Percentiles rank a stretch among this genome's conserved stretches.
Conservation (phyloP, 805 yeast species). For the Candida mattraensis region DNA sequence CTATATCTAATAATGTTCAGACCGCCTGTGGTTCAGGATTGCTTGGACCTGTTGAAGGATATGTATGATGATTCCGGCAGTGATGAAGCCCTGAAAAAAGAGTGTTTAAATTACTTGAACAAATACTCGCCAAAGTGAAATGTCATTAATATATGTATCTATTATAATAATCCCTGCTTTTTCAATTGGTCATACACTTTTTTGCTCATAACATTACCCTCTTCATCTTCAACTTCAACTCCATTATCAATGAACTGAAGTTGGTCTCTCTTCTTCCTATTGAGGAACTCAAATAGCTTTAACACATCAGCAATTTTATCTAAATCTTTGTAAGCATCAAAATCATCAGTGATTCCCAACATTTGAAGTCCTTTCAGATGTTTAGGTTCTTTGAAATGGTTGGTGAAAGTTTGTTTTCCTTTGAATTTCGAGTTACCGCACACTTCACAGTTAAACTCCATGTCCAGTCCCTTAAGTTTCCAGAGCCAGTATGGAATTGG, state of each 20-base stretch:
- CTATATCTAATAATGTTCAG: slow-evolving; percentile 85
- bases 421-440: slow-evolving; percentile 74
- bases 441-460: slow-evolving; percentile 74
- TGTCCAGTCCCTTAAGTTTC: slow-evolving; percentile 82
- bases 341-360: slow-evolving; percentile 63
- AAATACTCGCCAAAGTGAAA: slow-evolving; percentile 40
- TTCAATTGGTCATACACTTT: slow-evolving; percentile 81
- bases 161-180: slow-evolving; percentile 76
- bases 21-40: slow-evolving; percentile 71
- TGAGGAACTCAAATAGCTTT: slow-evolving; percentile 51
- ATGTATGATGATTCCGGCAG: slow-evolving; percentile 39
- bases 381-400: slow-evolving; percentile 70
- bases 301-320: slow-evolving; percentile 67
- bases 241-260: slow-evolving; percentile 50
- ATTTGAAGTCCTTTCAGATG: slow-evolving; percentile 75
- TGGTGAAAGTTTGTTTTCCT: slow-evolving; percentile 70
- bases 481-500: slow-evolving; percentile 95
- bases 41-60: slow-evolving; percentile 49
- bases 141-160: slow-evolving; percentile 1
- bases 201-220: slow-evolving; percentile 89
- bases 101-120: slow-evolving; percentile 44
- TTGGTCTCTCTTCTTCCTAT: slow-evolving; percentile 36
- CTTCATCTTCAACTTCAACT: slow-evolving; percentile 85
- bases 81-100: slow-evolving; percentile 50
- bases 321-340: slow-evolving; percentile 58